Conservation (phyloP, 1,284 basidiomycete species). For the Tetrapyrgos nigripes region DNA sequence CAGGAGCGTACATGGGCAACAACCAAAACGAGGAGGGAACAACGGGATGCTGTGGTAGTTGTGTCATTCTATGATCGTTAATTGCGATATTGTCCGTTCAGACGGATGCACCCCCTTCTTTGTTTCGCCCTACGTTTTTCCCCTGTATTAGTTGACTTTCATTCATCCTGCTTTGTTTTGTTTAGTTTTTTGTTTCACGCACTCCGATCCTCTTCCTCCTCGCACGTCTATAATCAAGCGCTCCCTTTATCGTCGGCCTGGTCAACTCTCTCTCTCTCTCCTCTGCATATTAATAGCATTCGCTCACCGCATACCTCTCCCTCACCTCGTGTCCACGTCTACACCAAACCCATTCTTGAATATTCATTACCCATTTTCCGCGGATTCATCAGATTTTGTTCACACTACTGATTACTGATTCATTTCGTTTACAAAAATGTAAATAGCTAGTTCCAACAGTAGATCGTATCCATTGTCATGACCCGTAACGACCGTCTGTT, state of each 20-base stretch:
- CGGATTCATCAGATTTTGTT: no score
- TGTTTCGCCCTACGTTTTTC: conserved; percentile 10
- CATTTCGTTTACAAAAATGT: background rate
- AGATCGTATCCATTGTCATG: background rate
- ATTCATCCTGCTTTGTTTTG: conserved; percentile 1
- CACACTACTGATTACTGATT: no score
- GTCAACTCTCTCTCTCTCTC: background rate
- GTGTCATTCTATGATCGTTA: conserved; percentile 57
- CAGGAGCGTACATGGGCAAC: conserved; percentile 37
- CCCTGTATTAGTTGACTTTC: background rate
- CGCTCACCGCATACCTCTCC: no score
- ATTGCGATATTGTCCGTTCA: background rate
- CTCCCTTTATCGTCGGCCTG: background rate
- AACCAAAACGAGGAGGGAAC: conserved; percentile 46
- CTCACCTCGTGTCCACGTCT: no score
- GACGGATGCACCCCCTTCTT: conserved; percentile 2
- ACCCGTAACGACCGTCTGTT: background rate
- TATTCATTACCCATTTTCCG: no score
- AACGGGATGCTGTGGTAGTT: conserved; percentile 63
- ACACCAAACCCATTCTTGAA: no score
- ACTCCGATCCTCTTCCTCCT: no score
- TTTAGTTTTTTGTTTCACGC: background rate
- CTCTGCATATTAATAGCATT: no score
- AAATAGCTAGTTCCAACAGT: conserved; percentile 1
- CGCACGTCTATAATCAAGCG: no score